Evolutionary conservation across 495 filamentous ascomycete genomes (phyloP).

Genomic region (Cairneyella variabilis): DNA sequence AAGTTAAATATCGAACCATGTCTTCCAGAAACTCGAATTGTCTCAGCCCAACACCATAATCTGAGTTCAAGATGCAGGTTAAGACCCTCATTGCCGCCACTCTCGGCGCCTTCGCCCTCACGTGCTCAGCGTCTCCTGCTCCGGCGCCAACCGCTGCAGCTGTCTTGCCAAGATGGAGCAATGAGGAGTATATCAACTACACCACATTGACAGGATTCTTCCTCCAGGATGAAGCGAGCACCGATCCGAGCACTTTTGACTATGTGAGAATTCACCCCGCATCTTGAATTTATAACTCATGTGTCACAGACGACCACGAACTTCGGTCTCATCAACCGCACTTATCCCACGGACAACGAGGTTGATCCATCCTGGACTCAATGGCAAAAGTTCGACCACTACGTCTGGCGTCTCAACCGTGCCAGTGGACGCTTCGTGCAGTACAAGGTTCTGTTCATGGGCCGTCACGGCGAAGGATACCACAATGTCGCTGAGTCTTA

Average conservation of each 20-base stretch:
- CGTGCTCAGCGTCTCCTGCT: background rate
- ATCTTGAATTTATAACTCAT: background rate
- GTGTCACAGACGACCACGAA: slow-evolving; percentile 49
- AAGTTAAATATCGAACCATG: too few species aligned
- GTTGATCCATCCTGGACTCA: slow-evolving; percentile 41
- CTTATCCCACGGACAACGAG: slow-evolving; percentile 48
- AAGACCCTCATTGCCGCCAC: slow-evolving; percentile 3
- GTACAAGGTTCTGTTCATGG: slow-evolving; percentile 69
- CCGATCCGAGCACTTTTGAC: slow-evolving; percentile 59
- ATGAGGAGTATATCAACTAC: slow-evolving; percentile 46
- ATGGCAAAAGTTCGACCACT: slow-evolving; percentile 62
- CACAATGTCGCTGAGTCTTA: slow-evolving; percentile 62
- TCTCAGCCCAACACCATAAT: background rate
- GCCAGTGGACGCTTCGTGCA: slow-evolving; percentile 41
- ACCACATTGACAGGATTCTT: slow-evolving; percentile 66
- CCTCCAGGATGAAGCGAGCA: slow-evolving; percentile 62
- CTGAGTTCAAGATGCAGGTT: slow-evolving; percentile 5
- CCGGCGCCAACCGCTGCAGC: background rate
- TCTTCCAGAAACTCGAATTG: too few species aligned
- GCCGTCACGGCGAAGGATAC: slow-evolving; percentile 66
- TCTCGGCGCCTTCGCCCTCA: background rate
- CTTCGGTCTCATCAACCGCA: slow-evolving; percentile 62
- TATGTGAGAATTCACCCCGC: slow-evolving; percentile 43
- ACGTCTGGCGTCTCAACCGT: slow-evolving; percentile 52
- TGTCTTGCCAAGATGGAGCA: background rate